Evolutionary conservation across 2,329 filamentous ascomycete genomes (phyloP).

Genomic region (Pseudogymnoascus sp.): DNA sequence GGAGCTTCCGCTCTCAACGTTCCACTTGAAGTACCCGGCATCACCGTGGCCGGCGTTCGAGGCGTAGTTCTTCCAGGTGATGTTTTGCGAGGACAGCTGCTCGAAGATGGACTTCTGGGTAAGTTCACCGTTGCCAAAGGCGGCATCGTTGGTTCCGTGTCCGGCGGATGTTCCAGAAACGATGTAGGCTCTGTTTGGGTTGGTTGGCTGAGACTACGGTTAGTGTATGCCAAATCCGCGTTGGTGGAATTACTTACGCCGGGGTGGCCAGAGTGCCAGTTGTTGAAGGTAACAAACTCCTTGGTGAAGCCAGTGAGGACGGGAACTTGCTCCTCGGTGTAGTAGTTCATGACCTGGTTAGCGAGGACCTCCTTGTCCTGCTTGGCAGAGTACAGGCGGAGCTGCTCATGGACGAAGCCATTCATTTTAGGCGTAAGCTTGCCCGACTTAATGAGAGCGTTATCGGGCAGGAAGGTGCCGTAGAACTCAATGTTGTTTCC

Average conservation of each 20-base stretch:
- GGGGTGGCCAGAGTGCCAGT: slow-evolving; percentile 36
- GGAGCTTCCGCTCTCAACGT: slow-evolving; percentile 23
- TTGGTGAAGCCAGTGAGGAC: slow-evolving; percentile 33
- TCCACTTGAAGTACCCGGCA: slow-evolving; percentile 30
- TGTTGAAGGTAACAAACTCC: slow-evolving; percentile 36
- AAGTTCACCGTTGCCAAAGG: slow-evolving; percentile 21
- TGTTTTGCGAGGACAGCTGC: slow-evolving; percentile 27
- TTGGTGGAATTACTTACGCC: slow-evolving; percentile 29
- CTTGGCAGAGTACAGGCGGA: slow-evolving; percentile 28
- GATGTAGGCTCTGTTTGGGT: slow-evolving; percentile 34
- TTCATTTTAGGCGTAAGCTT: slow-evolving; percentile 26
- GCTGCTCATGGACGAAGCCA: slow-evolving; percentile 36
- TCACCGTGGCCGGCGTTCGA: slow-evolving; percentile 27
- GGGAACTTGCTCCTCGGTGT: slow-evolving; percentile 35
- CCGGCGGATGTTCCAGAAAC: slow-evolving; percentile 27
- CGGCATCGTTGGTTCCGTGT: slow-evolving; percentile 27
- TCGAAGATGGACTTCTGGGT: slow-evolving; percentile 33
- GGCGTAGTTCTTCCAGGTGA: slow-evolving; percentile 32
- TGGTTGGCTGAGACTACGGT: slow-evolving; percentile 30
- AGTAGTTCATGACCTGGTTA: slow-evolving; percentile 36
- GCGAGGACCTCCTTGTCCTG: slow-evolving; percentile 28
- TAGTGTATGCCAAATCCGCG: background rate
- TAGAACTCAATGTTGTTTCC: slow-evolving; percentile 39
- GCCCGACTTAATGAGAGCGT: slow-evolving; percentile 29
- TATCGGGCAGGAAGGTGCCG: slow-evolving; percentile 32